Percentiles rank a stretch among this genome's conserved stretches.
Conservation (phyloP, 75 land plant genomes). For the Selaginella tamariscina region DNA sequence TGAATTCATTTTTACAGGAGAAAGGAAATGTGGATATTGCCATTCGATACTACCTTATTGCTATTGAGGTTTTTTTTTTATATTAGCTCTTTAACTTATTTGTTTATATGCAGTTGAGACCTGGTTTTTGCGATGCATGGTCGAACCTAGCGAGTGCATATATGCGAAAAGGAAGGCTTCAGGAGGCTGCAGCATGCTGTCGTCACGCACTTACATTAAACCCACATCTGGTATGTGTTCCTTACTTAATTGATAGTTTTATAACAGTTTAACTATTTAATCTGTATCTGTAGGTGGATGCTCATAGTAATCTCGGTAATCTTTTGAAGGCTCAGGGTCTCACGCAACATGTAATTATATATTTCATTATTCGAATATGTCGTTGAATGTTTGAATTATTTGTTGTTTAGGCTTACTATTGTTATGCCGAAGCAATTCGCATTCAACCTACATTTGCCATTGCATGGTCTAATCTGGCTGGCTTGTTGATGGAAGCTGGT, state of each 20-base stretch:
- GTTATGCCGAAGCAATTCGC: constrained; percentile 78
- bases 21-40: constrained; percentile 95
- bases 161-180: constrained; percentile 82
- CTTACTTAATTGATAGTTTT: background rate
- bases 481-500: constrained; percentile 85
- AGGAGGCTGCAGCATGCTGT: constrained; percentile 90
- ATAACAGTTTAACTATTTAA: background rate
- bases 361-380: background rate
- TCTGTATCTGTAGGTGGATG: constrained; percentile 60
- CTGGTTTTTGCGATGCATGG: constrained; percentile 97
- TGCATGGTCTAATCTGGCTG: constrained; percentile 98
- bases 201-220: constrained; percentile 83
- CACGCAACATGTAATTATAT: constrained; percentile 62
- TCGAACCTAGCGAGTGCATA: constrained; percentile 96
- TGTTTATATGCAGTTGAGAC: constrained; percentile 51
- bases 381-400: background rate
- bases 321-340: constrained; percentile 89
- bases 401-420: constrained; percentile 63
- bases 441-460: constrained; percentile 91
- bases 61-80: constrained; percentile 76
- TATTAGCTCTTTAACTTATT: background rate
- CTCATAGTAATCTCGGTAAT: constrained; percentile 95
- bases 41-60: constrained; percentile 64
- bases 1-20: constrained; percentile 39
- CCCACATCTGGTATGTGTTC: constrained; percentile 54